phyloP scores from a whole-genome alignment of 2,329 filamentous ascomycete genomes.

The Aureobasidium sp. region DNA sequence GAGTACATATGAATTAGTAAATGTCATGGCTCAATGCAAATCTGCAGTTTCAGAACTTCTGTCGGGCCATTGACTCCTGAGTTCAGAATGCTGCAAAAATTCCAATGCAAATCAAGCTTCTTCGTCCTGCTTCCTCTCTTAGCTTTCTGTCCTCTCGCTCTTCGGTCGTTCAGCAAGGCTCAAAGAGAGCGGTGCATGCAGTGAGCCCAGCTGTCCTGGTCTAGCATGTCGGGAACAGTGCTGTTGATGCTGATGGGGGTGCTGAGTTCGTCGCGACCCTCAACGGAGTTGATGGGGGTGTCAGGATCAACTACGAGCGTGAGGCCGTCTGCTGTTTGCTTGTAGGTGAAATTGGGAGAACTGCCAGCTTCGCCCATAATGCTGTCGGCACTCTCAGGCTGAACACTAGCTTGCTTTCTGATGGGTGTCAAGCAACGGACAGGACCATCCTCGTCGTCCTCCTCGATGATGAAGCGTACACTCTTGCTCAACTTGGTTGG shows the following conservation, averaged over 20 bases:
- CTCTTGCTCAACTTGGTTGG: not conserved
- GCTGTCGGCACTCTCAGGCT: not conserved
- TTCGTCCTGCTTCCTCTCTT: not conserved
- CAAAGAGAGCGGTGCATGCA: not conserved
- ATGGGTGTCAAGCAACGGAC: not conserved
- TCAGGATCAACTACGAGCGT: not conserved
- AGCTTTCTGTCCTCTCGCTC: no score
- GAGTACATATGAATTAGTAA: not conserved
- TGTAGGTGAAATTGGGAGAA: not conserved
- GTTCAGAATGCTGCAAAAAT: not conserved
- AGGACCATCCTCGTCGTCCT: slow-evolving; percentile 1
- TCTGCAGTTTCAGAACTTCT: not conserved
- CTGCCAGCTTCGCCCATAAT: not conserved
- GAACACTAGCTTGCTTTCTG: not conserved
- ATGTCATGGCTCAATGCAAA: not conserved
- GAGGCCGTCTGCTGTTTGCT: not conserved
- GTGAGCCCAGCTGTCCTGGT: not conserved
- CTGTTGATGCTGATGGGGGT: not conserved
- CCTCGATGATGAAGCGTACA: not conserved
- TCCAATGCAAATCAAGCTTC: no score
- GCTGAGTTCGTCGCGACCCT: not conserved
- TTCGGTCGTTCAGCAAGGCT: not conserved
- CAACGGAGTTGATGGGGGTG: not conserved
- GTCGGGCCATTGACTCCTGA: not conserved
- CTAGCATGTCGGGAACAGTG: not conserved